Evolutionary conservation across 1,284 basidiomycete species (phyloP), one percentile per base, ranked within the genome.

Genomic region (Ceratobasidium sp.): DNA sequence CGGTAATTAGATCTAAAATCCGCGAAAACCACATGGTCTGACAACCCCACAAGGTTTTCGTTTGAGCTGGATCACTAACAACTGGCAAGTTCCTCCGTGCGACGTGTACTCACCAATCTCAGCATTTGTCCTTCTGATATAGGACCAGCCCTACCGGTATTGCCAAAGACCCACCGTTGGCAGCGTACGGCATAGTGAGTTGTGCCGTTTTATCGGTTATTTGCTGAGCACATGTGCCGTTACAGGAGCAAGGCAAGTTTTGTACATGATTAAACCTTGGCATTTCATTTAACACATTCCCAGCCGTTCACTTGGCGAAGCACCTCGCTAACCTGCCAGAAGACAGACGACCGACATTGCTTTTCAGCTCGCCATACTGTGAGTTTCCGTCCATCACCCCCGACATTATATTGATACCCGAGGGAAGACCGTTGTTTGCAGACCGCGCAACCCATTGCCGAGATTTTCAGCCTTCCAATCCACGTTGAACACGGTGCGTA

Each of bases 281-380:
- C n/a, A 75, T n/a, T 14, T 23, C 49, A 7, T 56, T 18, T 53
- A 18, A 69, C 18, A 7, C 42, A n/a, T 28, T 28, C 16, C n/a
- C 28, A 69, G 66, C 66, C 21, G 54, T 25, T 25, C 4, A 38
- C n/a, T 36, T 69, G 38, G 66, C 66, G 28, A 69, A 69, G 14
- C 30, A 58, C 16, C 44, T 69, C 25, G 40, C 36, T 14, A 48
- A 48, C 3, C 81, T 94, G 16, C 90, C 92, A 14, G 83, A 84
- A 62, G 83, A 88, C 8, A 84, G 91, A 72, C 83, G 86, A 18
- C 93, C 92, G 0, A 92, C 91, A 12, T 87, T 86, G 2, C 89
- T 95, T 73, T 87, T 91, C 78, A 91, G 89, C 4, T 92, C 91
- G 21, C 90, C 90, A 18, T 93, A 88, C 77, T 92, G 91, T 92